phyloP scores from a whole-genome alignment of 306 rosid genomes.

The Fragaria nilgerrensis region DNA sequence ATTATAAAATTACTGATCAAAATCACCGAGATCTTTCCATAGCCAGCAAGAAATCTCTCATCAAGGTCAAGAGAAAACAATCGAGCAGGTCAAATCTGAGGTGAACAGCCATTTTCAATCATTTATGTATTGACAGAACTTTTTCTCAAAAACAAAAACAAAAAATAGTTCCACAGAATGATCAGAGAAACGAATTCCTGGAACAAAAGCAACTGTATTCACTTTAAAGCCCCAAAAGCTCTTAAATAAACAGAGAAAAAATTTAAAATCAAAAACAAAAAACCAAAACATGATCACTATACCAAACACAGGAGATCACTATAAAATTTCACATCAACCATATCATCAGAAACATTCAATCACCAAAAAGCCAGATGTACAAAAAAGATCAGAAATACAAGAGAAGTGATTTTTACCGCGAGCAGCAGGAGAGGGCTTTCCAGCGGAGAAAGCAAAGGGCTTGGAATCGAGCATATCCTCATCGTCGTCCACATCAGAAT shows the following conservation, averaged over 20 bases:
- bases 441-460: conserved; percentile 40
- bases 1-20: neutral
- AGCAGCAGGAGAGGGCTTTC: conserved; percentile 37
- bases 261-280: neutral
- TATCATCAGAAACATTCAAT: neutral
- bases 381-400: neutral
- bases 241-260: neutral
- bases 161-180: neutral
- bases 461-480: conserved; percentile 51
- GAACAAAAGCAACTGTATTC: neutral
- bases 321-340: neutral
- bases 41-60: neutral
- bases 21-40: neutral
- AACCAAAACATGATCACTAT: neutral
- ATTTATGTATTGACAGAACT: neutral
- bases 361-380: neutral
- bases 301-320: neutral
- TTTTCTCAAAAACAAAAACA: neutral
- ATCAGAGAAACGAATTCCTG: neutral
- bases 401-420: conserved; percentile 40
- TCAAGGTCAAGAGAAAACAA: neutral
- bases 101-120: neutral
- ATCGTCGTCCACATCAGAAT: conserved; percentile 65
- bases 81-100: neutral
- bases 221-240: neutral